A percentile compares a stretch with the other conserved stretches of the same genome.
Conservation (phyloP, 2,329 filamentous ascomycete species). For the Hymenoscyphus salicellus region DNA sequence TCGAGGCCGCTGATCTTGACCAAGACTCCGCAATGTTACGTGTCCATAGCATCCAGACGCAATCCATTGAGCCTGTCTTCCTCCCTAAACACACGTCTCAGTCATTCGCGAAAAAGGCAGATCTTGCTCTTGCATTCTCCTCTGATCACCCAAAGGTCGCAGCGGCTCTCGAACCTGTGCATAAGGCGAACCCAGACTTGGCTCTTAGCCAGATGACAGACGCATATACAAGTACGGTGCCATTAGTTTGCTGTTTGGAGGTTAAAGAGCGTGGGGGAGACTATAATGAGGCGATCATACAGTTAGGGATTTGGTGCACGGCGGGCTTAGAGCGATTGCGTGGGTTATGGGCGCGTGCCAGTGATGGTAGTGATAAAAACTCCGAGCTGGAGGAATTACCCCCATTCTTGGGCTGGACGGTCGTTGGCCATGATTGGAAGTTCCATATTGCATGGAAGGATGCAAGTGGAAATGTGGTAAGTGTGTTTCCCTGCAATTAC, state of each 20-base stretch:
- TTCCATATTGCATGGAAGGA: slow-evolving; percentile 25
- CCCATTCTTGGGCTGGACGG: slow-evolving; percentile 21
- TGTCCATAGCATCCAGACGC: slow-evolving; percentile 22
- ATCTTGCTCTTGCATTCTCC: slow-evolving; percentile 23
- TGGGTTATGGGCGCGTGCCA: slow-evolving; percentile 15
- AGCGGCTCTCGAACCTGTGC: slow-evolving; percentile 20
- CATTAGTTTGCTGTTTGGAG: slow-evolving; percentile 20
- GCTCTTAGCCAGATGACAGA: slow-evolving; percentile 24
- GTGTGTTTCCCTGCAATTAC: slow-evolving; percentile 11
- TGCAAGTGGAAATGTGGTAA: slow-evolving; percentile 21
- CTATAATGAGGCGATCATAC: slow-evolving; percentile 23
- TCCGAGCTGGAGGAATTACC: slow-evolving; percentile 14
- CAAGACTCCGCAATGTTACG: slow-evolving; percentile 21
- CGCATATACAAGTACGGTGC: slow-evolving; percentile 24
- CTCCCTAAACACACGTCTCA: slow-evolving; percentile 20
- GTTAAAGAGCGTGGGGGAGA: slow-evolving; percentile 21
- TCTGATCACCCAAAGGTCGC: slow-evolving; percentile 17
- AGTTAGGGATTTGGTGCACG: slow-evolving; percentile 22
- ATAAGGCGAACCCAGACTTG: slow-evolving; percentile 19
- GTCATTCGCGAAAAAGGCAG: slow-evolving; percentile 25
- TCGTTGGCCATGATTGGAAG: slow-evolving; percentile 24
- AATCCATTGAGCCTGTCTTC: slow-evolving; percentile 20
- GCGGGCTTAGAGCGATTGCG: slow-evolving; percentile 23
- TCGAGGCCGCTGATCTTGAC: slow-evolving; percentile 19
- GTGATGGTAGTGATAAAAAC: neutral